Percentiles rank a stretch among this genome's conserved stretches.
Conservation (phyloP, 768 basidiomycete species). For the Agrocybe chaxingu region DNA sequence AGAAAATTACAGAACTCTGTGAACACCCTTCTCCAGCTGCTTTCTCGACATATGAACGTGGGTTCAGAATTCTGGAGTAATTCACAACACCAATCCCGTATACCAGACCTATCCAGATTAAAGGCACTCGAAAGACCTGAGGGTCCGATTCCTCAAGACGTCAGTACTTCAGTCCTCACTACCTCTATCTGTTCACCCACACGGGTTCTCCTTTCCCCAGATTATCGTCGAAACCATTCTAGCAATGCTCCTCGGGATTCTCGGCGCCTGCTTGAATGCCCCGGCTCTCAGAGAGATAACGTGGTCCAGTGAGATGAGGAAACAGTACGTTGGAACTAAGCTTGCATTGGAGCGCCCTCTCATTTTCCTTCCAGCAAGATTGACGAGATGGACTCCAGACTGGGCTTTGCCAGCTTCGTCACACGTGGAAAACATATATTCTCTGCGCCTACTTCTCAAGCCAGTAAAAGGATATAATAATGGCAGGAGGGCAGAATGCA, state of each 20-base stretch:
- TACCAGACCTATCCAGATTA: slow-evolving; percentile 71
- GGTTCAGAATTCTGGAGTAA: slow-evolving; percentile 22
- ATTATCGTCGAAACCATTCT: slow-evolving; percentile 64
- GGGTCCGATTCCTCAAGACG: slow-evolving; percentile 61
- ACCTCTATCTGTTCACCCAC: neutral
- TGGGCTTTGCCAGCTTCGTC: slow-evolving; percentile 60
- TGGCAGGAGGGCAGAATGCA: too few species aligned
- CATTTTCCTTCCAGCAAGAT: slow-evolving; percentile 47
- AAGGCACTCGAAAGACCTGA: slow-evolving; percentile 76
- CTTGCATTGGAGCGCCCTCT: neutral
- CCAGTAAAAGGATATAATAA: neutral
- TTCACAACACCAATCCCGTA: neutral
- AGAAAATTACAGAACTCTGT: slow-evolving; percentile 1
- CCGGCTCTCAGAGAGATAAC: slow-evolving; percentile 76
- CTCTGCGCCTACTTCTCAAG: slow-evolving; percentile 1
- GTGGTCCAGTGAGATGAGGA: slow-evolving; percentile 89
- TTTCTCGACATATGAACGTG: slow-evolving; percentile 79
- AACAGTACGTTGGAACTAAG: slow-evolving; percentile 46
- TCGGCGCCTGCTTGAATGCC: slow-evolving; percentile 71
- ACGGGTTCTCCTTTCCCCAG: slow-evolving; percentile 31
- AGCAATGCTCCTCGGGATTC: slow-evolving; percentile 61
- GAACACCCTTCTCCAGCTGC: slow-evolving; percentile 46
- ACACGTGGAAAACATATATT: slow-evolving; percentile 55
- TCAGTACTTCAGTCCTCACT: slow-evolving; percentile 24
- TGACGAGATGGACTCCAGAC: slow-evolving; percentile 71